These are phyloP conservation scores for Neurospora sp. DNA, from an alignment of 2,329 filamentous ascomycete species.

Conservation along the genomic window DNA sequence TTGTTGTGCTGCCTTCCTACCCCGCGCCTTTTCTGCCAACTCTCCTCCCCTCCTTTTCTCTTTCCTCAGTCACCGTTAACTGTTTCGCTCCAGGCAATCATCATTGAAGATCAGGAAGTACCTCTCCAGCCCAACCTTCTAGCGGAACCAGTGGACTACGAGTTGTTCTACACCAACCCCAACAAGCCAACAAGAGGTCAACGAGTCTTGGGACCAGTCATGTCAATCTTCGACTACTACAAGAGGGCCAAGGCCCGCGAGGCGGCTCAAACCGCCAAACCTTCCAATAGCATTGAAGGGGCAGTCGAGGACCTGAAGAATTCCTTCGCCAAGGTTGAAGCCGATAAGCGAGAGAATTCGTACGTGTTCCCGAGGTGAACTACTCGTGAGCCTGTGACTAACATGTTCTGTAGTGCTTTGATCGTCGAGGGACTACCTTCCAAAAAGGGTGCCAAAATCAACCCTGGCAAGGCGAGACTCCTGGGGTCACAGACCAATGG, in stretches of 20 bases:
- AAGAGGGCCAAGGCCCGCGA: conserved; percentile 22
- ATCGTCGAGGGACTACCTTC: conserved; percentile 22
- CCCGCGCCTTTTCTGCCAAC: not conserved
- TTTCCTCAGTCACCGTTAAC: conserved; percentile 6
- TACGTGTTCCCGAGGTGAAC: conserved; percentile 21
- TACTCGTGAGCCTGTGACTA: conserved; percentile 15
- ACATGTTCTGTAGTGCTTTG: conserved; percentile 27
- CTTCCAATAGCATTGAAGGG: conserved; percentile 18
- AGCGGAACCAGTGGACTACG: conserved; percentile 38
- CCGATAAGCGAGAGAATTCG: conserved; percentile 36
- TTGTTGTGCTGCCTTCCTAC: not conserved
- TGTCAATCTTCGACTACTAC: conserved; percentile 38
- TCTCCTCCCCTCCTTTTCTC: not conserved
- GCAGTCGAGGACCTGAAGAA: conserved; percentile 36
- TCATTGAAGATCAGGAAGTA: conserved; percentile 34
- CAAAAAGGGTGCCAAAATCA: conserved; percentile 19
- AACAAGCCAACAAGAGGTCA: conserved; percentile 34
- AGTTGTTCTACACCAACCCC: conserved; percentile 46
- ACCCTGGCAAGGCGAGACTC: conserved; percentile 31
- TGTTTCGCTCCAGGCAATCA: conserved; percentile 33
- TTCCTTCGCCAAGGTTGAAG: conserved; percentile 31
- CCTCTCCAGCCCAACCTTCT: not conserved
- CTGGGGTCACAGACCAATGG: conserved; percentile 29
- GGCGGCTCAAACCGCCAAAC: conserved; percentile 21
- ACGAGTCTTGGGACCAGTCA: conserved; percentile 39